A percentile compares a stretch with the other conserved stretches of the same genome.
These are phyloP conservation scores for Globisporangium polare DNA, from an alignment of 352 stramenopile genomes.

Conservation along the genomic window DNA sequence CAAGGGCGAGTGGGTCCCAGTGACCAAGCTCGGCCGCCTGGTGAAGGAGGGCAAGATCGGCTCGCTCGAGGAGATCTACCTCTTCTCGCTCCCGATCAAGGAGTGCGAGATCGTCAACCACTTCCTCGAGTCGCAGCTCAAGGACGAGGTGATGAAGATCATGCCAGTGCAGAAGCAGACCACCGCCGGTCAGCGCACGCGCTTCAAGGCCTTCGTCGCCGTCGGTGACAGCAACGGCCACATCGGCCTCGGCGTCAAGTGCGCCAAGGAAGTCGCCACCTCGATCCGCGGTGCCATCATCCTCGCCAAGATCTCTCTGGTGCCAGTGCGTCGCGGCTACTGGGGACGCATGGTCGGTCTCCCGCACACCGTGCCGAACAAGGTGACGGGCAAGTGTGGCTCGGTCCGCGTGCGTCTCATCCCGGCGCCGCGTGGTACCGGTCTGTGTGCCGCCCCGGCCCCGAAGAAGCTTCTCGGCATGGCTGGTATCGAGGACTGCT, in stretches of 20 bases:
- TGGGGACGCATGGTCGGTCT: conserved; percentile 95
- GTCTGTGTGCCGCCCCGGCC: conserved; percentile 97
- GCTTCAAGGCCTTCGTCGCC: conserved; percentile 99
- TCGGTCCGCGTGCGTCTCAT: conserved; percentile 99
- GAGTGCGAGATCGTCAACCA: conserved; percentile 99
- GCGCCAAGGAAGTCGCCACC: conserved; percentile 98
- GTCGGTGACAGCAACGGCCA: conserved; percentile 98
- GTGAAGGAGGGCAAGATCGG: conserved; percentile 99
- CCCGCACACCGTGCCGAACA: conserved; percentile 97
- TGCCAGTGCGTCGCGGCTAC: conserved; percentile 98
- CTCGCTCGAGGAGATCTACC: conserved; percentile 99
- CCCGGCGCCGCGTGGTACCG: conserved; percentile 98
- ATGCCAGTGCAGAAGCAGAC: conserved; percentile 99
- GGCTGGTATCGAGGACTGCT: conserved; percentile 98
- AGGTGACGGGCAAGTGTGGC: conserved; percentile 99
- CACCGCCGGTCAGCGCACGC: conserved; percentile 98
- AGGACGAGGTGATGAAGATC: conserved; percentile 99
- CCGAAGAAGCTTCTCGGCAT: conserved; percentile 99
- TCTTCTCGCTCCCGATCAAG: conserved; percentile 99
- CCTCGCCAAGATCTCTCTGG: conserved; percentile 98
- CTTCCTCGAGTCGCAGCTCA: conserved; percentile 97
- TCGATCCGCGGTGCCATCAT: conserved; percentile 99
- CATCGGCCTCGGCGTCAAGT: conserved; percentile 99
- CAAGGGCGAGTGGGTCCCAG: conserved; percentile 97
- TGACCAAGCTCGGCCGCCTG: conserved; percentile 99